Conservation (phyloP, 345 rosid genomes). For the Clausena lansium region DNA sequence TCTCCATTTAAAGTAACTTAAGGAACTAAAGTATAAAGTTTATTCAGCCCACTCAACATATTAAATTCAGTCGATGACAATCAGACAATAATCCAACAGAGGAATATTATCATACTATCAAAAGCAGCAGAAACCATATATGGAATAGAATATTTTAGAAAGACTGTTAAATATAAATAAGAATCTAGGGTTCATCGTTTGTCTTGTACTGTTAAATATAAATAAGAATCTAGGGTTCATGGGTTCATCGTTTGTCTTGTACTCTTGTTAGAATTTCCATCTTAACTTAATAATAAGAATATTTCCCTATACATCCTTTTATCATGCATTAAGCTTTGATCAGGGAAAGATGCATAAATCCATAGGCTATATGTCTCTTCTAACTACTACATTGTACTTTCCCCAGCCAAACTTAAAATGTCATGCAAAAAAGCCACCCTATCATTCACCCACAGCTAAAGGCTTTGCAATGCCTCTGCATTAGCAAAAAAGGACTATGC, state of each 20-base stretch:
- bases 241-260: not conserved
- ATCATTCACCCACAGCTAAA: not conserved
- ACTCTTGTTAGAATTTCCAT: not conserved
- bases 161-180: not conserved
- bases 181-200: not conserved
- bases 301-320: not conserved
- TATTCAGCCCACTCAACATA: not conserved
- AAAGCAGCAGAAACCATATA: not conserved
- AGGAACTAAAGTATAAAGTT: constrained; percentile 3
- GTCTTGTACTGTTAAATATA: not conserved
- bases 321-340: not conserved
- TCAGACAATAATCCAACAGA: not conserved
- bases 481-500: not conserved
- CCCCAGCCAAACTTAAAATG: not conserved
- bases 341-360: constrained; percentile 4
- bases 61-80: not conserved
- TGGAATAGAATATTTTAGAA: not conserved
- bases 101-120: not conserved
- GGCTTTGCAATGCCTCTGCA: not conserved
- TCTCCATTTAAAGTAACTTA: constrained; percentile 11
- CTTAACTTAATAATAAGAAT: not conserved
- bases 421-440: not conserved
- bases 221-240: not conserved
- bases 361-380: not conserved
- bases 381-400: not conserved